Evolutionary conservation across 768 basidiomycete species (phyloP).

Genomic region (Kwoniella pini): DNA sequence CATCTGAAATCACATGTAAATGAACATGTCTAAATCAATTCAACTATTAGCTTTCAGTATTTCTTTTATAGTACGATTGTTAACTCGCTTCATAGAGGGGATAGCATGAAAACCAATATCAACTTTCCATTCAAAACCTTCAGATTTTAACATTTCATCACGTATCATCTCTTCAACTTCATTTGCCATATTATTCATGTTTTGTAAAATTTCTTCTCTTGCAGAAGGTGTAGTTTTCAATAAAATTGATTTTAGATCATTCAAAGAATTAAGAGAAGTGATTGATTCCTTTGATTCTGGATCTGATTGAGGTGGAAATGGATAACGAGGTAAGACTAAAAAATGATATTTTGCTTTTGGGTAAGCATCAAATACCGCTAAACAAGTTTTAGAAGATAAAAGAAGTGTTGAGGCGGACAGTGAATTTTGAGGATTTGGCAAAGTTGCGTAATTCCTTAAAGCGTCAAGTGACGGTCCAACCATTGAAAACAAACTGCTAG

Average conservation of each 20-base stretch:
- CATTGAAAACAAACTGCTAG: slow-evolving; percentile 2
- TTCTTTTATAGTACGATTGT: no score
- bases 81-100: slow-evolving; percentile 79
- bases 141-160: slow-evolving; percentile 70
- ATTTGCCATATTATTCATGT: slow-evolving; percentile 63
- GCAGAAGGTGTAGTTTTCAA: slow-evolving; percentile 59
- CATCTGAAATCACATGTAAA: slow-evolving; percentile 79
- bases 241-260: slow-evolving; percentile 64
- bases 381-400: slow-evolving; percentile 21
- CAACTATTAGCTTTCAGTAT: background rate
- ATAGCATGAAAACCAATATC: slow-evolving; percentile 81
- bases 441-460: slow-evolving; percentile 39
- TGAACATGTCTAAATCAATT: slow-evolving; percentile 55
- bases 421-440: slow-evolving; percentile 20
- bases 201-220: slow-evolving; percentile 62
- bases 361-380: slow-evolving; percentile 51
- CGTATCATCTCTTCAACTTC: slow-evolving; percentile 65
- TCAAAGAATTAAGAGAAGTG: slow-evolving; percentile 56
- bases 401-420: slow-evolving; percentile 34
- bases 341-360: slow-evolving; percentile 76
- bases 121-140: slow-evolving; percentile 58
- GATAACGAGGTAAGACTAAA: slow-evolving; percentile 72
- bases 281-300: slow-evolving; percentile 40
- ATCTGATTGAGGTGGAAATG: slow-evolving; percentile 43
- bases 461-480: slow-evolving; percentile 17